phyloP scores from a whole-genome alignment of 257 asterid genomes.

The Solanum chiquidenum region DNA sequence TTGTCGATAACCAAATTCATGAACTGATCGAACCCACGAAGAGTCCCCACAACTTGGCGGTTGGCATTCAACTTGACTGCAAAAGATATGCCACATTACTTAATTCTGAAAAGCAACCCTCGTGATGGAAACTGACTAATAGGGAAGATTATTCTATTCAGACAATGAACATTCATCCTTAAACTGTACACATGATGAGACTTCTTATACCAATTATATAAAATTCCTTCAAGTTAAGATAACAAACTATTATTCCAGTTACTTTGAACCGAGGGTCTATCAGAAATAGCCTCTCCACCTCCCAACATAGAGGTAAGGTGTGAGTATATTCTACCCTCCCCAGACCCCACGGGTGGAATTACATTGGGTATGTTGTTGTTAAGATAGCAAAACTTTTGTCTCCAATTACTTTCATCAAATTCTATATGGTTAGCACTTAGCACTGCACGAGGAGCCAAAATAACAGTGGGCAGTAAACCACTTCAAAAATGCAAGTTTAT shows the following conservation, averaged over 20 bases:
- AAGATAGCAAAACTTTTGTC: background rate
- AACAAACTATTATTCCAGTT: background rate
- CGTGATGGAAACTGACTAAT: background rate
- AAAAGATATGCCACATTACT: background rate
- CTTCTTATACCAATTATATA: background rate
- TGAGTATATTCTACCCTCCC: background rate
- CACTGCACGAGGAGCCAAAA: background rate
- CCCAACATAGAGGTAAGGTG: background rate
- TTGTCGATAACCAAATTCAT: conserved; percentile 84
- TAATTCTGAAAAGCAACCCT: background rate
- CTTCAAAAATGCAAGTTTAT: background rate
- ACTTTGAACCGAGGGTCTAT: background rate
- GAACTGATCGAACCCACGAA: conserved; percentile 90
- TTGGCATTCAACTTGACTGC: conserved; percentile 85
- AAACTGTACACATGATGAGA: background rate
- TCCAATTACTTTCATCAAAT: background rate
- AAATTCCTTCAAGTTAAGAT: background rate
- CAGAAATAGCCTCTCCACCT: background rate
- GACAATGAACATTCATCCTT: background rate
- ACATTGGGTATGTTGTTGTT: background rate
- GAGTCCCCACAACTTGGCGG: conserved; percentile 79
- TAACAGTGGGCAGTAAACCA: background rate
- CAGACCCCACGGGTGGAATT: background rate
- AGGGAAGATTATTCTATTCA: background rate
- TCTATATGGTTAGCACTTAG: background rate